Evolutionary conservation across 768 basidiomycete species (phyloP).

Genomic region (Lactarius quietus): DNA sequence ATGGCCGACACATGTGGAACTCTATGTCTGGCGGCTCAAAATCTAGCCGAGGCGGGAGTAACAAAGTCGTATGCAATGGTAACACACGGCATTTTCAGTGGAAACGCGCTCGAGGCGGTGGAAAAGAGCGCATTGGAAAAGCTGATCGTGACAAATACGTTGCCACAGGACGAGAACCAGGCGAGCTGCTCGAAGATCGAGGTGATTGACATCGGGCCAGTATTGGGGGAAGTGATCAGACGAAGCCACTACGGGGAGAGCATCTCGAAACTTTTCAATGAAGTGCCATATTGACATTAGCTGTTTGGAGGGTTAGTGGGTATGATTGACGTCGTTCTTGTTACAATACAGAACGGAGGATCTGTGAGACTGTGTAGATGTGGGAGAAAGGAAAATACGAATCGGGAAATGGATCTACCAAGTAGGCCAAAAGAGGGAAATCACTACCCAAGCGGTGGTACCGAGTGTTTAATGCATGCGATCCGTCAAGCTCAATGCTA

Average conservation of each 20-base stretch:
- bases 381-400: neutral
- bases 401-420: constrained; percentile 3
- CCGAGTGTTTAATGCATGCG: constrained; percentile 12
- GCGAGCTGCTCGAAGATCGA: constrained; percentile 74
- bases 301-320: neutral
- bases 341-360: neutral
- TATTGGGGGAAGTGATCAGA: constrained; percentile 94
- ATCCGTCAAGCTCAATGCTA: constrained; percentile 15
- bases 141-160: constrained; percentile 96
- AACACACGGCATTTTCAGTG: constrained; percentile 94
- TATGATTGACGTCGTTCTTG: constrained; percentile 1
- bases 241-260: constrained; percentile 97
- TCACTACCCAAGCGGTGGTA: neutral
- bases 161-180: constrained; percentile 83
- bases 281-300: constrained; percentile 71
- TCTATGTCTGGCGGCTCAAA: constrained; percentile 84
- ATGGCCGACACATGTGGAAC: constrained; percentile 99
- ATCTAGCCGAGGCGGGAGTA: constrained; percentile 87
- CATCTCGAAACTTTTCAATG: constrained; percentile 83
- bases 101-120: constrained; percentile 76
- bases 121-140: constrained; percentile 78
- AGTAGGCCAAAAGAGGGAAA: neutral
- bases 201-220: constrained; percentile 91
- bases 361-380: neutral
- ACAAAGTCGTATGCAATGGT: constrained; percentile 85